Conservation (phyloP, 306 rosid species). For the Oxytropis ochrocephala region DNA sequence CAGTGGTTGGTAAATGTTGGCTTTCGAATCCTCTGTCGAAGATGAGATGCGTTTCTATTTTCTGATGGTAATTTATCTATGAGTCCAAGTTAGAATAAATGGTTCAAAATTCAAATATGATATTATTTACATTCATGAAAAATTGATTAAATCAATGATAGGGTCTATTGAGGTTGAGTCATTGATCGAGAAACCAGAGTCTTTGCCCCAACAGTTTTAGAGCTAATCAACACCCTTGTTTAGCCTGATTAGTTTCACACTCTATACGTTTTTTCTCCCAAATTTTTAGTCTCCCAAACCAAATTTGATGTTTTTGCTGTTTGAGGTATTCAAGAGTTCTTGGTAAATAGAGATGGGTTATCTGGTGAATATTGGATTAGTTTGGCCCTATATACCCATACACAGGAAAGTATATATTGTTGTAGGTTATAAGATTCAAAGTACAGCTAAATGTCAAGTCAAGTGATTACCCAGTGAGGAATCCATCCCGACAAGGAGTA, state of each 20-base stretch:
- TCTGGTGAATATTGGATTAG: background rate
- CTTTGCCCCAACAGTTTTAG: background rate
- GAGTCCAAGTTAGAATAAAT: background rate
- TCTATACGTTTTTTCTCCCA: background rate
- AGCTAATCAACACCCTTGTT: background rate
- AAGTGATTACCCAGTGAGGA: conserved; percentile 60
- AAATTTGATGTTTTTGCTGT: background rate
- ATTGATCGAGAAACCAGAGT: background rate
- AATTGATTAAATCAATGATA: background rate
- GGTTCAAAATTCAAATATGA: background rate
- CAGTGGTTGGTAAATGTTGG: conserved; percentile 5
- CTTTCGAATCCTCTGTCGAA: background rate
- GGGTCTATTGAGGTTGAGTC: background rate
- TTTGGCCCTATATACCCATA: background rate
- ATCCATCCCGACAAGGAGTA: conserved; percentile 60
- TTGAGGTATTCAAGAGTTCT: background rate
- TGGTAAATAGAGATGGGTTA: background rate
- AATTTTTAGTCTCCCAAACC: background rate
- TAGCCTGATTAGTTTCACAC: background rate
- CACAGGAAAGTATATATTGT: background rate
- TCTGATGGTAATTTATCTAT: background rate
- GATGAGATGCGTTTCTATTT: background rate
- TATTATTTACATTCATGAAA: background rate
- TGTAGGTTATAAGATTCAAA: conserved; percentile 1
- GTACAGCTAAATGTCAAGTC: conserved; percentile 12